Percentiles rank a stretch among this genome's conserved stretches.
phyloP scores from a whole-genome alignment of 257 asterid species.

The Nicotiana attenuata region DNA sequence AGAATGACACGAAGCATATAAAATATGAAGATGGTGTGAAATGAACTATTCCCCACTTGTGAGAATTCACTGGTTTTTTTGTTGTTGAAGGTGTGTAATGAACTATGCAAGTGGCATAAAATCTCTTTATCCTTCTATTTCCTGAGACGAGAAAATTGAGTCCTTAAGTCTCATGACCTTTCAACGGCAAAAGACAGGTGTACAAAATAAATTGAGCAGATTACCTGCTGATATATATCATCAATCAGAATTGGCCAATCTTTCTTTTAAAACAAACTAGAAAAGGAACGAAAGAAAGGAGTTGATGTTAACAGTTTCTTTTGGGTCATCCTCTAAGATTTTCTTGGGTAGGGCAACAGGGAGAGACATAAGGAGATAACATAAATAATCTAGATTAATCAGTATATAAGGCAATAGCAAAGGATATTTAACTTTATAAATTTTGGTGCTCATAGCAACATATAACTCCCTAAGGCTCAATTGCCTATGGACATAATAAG shows the following conservation, averaged over 20 bases:
- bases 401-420: background rate
- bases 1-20: background rate
- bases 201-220: background rate
- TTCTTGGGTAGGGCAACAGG: background rate
- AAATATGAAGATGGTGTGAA: background rate
- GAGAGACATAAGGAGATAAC: background rate
- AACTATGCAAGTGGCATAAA: background rate
- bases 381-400: background rate
- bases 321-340: background rate
- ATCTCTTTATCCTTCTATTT: background rate
- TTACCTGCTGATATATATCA: background rate
- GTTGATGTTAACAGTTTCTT: background rate
- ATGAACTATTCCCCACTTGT: background rate
- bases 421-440: background rate
- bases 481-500: background rate
- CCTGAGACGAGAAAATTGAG: background rate
- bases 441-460: conserved; percentile 16
- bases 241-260: background rate
- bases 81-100: too few species aligned
- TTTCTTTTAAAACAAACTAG: background rate
- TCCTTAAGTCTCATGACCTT: background rate
- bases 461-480: conserved; percentile 42
- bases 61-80: too few species aligned
- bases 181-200: background rate
- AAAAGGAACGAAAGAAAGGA: background rate